phyloP scores from a whole-genome alignment of 2,329 filamentous ascomycete species.

The Celoporthe dispersa region DNA sequence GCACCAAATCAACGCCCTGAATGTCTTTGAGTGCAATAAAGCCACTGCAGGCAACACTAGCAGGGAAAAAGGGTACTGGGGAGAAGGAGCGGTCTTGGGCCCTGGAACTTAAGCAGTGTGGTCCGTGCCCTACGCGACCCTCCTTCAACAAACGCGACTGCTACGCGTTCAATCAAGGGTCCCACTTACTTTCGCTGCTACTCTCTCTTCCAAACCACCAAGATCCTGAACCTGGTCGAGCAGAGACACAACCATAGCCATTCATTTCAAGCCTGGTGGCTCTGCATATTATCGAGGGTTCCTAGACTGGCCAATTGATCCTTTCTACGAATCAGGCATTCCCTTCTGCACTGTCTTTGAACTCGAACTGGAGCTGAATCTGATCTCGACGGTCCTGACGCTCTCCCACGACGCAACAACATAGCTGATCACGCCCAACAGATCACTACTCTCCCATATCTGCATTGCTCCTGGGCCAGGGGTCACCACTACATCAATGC shows the following conservation, averaged over 20 bases:
- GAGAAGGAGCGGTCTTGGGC: background rate
- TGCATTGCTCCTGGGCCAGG: background rate
- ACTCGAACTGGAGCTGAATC: background rate
- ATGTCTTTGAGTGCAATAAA: background rate
- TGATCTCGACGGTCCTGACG: background rate
- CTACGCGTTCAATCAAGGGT: slow-evolving; percentile 11
- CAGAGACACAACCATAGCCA: background rate
- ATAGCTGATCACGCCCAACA: background rate
- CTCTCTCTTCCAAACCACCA: background rate
- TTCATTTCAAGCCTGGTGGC: background rate
- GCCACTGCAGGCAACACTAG: background rate
- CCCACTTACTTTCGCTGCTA: slow-evolving; percentile 1
- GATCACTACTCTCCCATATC: background rate
- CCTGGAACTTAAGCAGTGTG: slow-evolving; percentile 7
- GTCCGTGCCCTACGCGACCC: slow-evolving; percentile 14
- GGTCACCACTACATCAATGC: slow-evolving; percentile 43
- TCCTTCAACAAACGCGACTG: slow-evolving; percentile 8
- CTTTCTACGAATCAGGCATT: background rate
- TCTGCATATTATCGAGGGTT: background rate
- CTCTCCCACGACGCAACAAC: background rate
- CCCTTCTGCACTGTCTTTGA: background rate
- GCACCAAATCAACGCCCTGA: background rate
- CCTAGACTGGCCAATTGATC: background rate
- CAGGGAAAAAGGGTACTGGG: background rate
- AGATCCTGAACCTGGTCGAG: background rate